Percentiles rank a stretch among this genome's conserved stretches.
Evolutionary conservation across 768 basidiomycete species (phyloP).

Genomic region (Lactarius evosmus): DNA sequence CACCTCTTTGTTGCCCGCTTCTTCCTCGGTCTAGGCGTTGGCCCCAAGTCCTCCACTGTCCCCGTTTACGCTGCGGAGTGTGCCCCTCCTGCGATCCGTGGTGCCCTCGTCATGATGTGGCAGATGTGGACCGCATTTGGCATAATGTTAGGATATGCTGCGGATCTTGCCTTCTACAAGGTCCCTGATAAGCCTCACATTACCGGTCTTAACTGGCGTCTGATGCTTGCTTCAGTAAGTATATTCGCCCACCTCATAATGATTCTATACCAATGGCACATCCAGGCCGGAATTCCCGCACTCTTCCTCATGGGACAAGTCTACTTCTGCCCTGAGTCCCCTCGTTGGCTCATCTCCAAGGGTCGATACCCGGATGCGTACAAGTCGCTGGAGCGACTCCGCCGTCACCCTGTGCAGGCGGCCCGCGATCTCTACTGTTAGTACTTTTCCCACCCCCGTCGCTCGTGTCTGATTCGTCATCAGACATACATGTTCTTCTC

Average conservation of each 20-base stretch:
- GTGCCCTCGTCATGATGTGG: slow-evolving; percentile 89
- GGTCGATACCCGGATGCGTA: slow-evolving; percentile 68
- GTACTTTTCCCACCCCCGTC: slow-evolving; percentile 14
- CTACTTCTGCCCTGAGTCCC: slow-evolving; percentile 60
- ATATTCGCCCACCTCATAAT: slow-evolving; percentile 29
- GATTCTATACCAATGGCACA: background rate
- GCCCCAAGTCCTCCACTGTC: slow-evolving; percentile 61
- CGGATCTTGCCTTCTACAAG: slow-evolving; percentile 60
- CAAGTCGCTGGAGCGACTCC: slow-evolving; percentile 56
- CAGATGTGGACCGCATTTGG: slow-evolving; percentile 90
- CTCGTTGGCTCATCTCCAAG: slow-evolving; percentile 84
- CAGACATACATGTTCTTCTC: slow-evolving; percentile 66
- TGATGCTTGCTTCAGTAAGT: slow-evolving; percentile 74
- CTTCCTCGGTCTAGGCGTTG: slow-evolving; percentile 50
- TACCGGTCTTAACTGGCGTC: slow-evolving; percentile 73
- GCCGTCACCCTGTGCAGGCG: slow-evolving; percentile 68
- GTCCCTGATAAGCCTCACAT: slow-evolving; percentile 47
- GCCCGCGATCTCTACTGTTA: slow-evolving; percentile 72
- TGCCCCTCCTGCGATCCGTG: slow-evolving; percentile 76
- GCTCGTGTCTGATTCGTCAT: background rate
- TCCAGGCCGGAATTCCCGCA: slow-evolving; percentile 42
- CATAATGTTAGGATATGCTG: slow-evolving; percentile 67
- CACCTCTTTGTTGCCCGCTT: slow-evolving; percentile 56
- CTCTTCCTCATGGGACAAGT: slow-evolving; percentile 43
- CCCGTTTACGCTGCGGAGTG: slow-evolving; percentile 73